phyloP scores from a whole-genome alignment of 495 filamentous ascomycete genomes.

The Margaritispora aquatica region DNA sequence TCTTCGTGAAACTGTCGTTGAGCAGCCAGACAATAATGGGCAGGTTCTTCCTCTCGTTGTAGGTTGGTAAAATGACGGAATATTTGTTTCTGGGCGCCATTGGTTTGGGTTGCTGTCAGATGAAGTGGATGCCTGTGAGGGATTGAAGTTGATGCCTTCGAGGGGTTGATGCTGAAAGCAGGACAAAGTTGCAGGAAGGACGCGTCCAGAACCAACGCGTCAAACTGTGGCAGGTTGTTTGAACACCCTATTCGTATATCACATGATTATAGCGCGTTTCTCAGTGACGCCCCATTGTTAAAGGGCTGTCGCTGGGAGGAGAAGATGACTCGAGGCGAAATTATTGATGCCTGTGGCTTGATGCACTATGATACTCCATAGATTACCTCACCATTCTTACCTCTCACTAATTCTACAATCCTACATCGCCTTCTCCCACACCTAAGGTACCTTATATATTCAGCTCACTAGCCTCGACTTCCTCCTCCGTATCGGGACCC shows the following conservation, averaged over 20 bases:
- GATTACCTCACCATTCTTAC: constrained; percentile 1
- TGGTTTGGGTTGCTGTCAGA: neutral
- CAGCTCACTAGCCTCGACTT: constrained; percentile 1
- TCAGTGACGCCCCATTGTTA: neutral
- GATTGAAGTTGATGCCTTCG: neutral
- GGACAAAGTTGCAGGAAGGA: constrained; percentile 1
- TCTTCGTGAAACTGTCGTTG: constrained; percentile 80
- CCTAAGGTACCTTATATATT: constrained; percentile 4
- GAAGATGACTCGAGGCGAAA: neutral
- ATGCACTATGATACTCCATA: no score
- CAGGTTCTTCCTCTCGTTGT: constrained; percentile 96
- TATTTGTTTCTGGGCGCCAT: constrained; percentile 60
- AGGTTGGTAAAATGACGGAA: constrained; percentile 94
- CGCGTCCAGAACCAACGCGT: constrained; percentile 7
- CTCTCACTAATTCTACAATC: no score
- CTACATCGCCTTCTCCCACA: neutral
- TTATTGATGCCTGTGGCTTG: neutral
- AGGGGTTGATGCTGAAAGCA: constrained; percentile 5
- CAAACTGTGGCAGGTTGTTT: constrained; percentile 3
- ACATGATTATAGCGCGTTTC: constrained; percentile 4
- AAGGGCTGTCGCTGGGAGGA: neutral
- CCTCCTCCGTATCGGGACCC: constrained; percentile 7
- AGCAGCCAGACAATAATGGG: constrained; percentile 94
- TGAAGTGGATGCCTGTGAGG: constrained; percentile 2
- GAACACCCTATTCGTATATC: constrained; percentile 10